Evolutionary conservation across 257 asterid genomes (phyloP).

Genomic region (Gynochthodes officinalis): DNA sequence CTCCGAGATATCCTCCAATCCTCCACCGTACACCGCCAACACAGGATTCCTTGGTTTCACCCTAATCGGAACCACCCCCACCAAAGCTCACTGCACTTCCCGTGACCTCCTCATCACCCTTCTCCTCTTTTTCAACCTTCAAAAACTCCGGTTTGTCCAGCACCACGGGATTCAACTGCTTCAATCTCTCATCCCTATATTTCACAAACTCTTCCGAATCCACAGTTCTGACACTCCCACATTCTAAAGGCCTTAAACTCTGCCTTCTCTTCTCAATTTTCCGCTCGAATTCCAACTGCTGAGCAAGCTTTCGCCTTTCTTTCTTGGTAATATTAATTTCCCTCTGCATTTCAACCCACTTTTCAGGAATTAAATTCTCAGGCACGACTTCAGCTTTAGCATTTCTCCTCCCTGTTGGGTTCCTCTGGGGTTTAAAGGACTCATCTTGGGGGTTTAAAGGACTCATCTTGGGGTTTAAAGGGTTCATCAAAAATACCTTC

Average conservation of each 20-base stretch:
- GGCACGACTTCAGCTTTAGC: too few relatives aligned
- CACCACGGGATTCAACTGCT: too few relatives aligned
- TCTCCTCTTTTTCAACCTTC: slow-evolving; percentile 11
- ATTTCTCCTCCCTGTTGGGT: too few relatives aligned
- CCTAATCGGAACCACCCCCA: slow-evolving; percentile 32
- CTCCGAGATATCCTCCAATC: slow-evolving; percentile 72
- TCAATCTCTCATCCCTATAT: too few relatives aligned
- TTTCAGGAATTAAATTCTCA: too few relatives aligned
- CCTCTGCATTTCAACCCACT: too few relatives aligned
- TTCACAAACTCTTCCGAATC: slow-evolving; percentile 36
- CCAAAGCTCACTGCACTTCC: slow-evolving; percentile 18
- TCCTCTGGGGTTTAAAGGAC: too few relatives aligned
- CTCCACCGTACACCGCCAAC: slow-evolving; percentile 73
- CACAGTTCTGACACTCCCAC: slow-evolving; percentile 9
- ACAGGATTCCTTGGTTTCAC: slow-evolving; percentile 79
- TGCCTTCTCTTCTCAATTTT: slow-evolving; percentile 53
- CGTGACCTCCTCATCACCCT: slow-evolving; percentile 18
- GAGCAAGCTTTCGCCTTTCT: slow-evolving; percentile 65
- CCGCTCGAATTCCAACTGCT: slow-evolving; percentile 57
- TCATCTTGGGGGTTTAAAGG: slow-evolving; percentile 4
- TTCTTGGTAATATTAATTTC: slow-evolving; percentile 80
- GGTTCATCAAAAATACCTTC: slow-evolving; percentile 76
- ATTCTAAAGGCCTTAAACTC: slow-evolving; percentile 45
- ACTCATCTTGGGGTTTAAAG: slow-evolving; percentile 27
- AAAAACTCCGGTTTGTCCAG: too few relatives aligned